Evolutionary conservation across 441 rosid species (phyloP).

Genomic region (Raphanus hybrid): DNA sequence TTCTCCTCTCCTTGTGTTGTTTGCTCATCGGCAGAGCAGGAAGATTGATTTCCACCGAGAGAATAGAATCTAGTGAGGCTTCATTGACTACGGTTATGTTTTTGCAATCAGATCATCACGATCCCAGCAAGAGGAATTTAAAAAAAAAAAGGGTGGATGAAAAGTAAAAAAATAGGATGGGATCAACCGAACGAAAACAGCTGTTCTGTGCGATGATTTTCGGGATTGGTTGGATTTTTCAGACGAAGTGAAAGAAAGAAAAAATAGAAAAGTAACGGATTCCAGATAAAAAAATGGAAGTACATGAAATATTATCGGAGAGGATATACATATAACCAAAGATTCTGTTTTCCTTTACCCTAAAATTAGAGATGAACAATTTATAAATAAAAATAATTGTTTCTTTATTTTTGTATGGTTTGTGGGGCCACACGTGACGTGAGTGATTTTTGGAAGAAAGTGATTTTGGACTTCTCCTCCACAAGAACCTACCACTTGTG

Average conservation of each 20-base stretch:
- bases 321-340: constrained; percentile 1
- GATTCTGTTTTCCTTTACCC: neutral
- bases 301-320: constrained; percentile 14
- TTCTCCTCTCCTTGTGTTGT: constrained; percentile 27
- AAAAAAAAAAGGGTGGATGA: neutral
- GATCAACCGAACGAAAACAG: constrained; percentile 9
- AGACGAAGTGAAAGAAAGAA: constrained; percentile 12
- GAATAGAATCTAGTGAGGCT: constrained; percentile 29
- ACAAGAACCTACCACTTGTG: neutral
- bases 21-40: constrained; percentile 7
- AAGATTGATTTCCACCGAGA: neutral
- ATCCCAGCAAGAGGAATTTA: constrained; percentile 11
- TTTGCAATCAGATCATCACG: constrained; percentile 23
- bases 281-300: constrained; percentile 4
- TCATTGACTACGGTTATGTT: constrained; percentile 35
- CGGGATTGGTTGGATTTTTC: constrained; percentile 22
- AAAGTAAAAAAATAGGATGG: constrained; percentile 8
- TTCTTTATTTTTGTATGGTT: neutral
- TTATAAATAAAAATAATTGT: neutral
- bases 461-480: constrained; percentile 18
- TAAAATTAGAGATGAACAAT: constrained; percentile 8
- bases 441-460: constrained; percentile 25
- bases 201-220: neutral
- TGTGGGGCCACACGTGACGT: constrained; percentile 35
- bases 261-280: constrained; percentile 12